phyloP scores from a whole-genome alignment of 2,329 filamentous ascomycete genomes.

The Hypoxylon sp. region DNA sequence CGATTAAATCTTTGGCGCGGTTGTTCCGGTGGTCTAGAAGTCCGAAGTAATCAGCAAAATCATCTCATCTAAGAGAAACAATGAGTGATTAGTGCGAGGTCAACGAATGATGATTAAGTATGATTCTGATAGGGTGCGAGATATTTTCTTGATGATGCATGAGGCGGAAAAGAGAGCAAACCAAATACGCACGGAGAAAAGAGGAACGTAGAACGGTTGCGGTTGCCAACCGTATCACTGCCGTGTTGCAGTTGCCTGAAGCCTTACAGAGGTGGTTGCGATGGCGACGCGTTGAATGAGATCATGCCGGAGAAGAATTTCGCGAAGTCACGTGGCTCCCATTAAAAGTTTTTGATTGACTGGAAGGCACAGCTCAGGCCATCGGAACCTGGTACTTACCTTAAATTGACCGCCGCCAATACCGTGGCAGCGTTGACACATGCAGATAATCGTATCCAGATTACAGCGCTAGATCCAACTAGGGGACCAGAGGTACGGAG shows the following conservation, averaged over 20 bases:
- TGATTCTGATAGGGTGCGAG: not conserved
- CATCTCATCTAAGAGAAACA: not conserved
- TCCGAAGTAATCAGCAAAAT: not conserved
- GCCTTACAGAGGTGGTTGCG: not conserved
- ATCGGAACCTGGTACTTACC: not conserved
- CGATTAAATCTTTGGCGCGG: not conserved
- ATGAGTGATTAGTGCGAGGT: not conserved
- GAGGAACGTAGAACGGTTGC: not conserved
- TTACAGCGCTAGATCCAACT: no score
- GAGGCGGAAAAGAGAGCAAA: not conserved
- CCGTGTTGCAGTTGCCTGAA: conserved; percentile 5
- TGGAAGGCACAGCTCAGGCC: not conserved
- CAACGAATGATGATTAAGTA: not conserved
- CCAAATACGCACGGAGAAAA: not conserved
- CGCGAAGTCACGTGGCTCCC: conserved; percentile 49
- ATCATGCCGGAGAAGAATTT: conserved; percentile 12
- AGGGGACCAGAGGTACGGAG: not conserved
- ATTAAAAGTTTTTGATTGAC: conserved; percentile 26
- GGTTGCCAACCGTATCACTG: not conserved
- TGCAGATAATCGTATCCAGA: no score
- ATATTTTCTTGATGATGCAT: not conserved
- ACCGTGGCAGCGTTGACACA: not conserved
- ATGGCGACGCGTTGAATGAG: conserved; percentile 40
- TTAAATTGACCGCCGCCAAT: conserved; percentile 3
- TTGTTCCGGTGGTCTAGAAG: not conserved